Evolutionary conservation across 2,329 filamentous ascomycete genomes (phyloP).

Genomic region (Colletotrichum sojae): DNA sequence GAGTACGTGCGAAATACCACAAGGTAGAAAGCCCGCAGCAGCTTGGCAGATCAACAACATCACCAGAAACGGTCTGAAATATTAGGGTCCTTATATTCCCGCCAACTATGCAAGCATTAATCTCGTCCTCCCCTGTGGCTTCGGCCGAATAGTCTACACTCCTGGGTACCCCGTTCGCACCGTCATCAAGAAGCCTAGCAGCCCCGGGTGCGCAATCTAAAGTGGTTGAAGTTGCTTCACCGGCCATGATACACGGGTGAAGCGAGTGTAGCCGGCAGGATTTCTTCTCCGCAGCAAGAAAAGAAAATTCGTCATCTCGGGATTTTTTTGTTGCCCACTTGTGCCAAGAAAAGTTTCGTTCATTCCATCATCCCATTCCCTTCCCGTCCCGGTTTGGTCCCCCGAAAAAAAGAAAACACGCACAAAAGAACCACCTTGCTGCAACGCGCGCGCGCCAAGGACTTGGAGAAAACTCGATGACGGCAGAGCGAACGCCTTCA

Average conservation of each 20-base stretch:
- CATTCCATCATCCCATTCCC: constrained; percentile 38
- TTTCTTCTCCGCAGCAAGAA: constrained; percentile 11
- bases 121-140: constrained; percentile 15
- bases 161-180: neutral
- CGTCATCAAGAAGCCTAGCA: constrained; percentile 5
- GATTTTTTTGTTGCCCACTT: constrained; percentile 31
- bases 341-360: constrained; percentile 21
- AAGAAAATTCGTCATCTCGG: constrained; percentile 22
- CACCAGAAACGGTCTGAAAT: neutral
- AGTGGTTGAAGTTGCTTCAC: neutral
- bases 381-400: constrained; percentile 31
- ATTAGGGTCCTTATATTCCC: constrained; percentile 32
- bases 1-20: no score
- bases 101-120: constrained; percentile 32
- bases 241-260: neutral
- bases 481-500: constrained; percentile 13
- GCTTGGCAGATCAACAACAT: neutral
- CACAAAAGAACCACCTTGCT: constrained; percentile 35
- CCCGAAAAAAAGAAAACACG: neutral
- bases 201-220: constrained; percentile 1
- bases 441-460: constrained; percentile 10
- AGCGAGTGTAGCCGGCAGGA: neutral
- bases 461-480: neutral
- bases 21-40: no score
- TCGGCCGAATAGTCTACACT: constrained; percentile 25